Evolutionary conservation across 208 protist species (phyloP).

Genomic region (Naegleria lovaniensis): DNA sequence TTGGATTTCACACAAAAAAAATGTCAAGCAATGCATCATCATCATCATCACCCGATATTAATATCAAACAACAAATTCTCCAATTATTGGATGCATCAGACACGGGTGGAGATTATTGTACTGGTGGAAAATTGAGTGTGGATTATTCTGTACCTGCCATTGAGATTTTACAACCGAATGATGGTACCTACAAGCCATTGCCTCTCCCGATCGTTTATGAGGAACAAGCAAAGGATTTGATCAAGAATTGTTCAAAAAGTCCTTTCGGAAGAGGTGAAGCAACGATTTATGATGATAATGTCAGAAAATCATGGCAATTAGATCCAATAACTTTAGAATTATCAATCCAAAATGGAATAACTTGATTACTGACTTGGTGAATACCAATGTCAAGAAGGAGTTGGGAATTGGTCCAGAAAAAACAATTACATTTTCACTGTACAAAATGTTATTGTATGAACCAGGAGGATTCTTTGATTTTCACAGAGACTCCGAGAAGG

Average conservation of each 20-base stretch:
- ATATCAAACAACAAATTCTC: not conserved
- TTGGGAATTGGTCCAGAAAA: not conserved
- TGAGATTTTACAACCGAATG: not conserved
- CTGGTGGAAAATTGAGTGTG: not conserved
- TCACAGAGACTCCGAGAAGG: not conserved
- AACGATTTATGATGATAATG: not conserved
- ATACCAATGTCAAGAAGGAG: not conserved
- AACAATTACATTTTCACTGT: not conserved
- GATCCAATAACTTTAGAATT: not conserved
- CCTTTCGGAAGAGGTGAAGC: not conserved
- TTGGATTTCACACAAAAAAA: too few species aligned
- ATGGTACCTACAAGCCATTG: not conserved
- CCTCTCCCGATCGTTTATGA: not conserved
- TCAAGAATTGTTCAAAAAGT: not conserved
- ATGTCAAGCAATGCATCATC: too few species aligned
- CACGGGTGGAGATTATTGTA: not conserved
- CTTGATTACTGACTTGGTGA: not conserved
- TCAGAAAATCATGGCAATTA: not conserved
- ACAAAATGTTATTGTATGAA: not conserved
- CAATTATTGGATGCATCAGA: not conserved
- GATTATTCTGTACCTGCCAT: not conserved
- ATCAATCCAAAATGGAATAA: not conserved
- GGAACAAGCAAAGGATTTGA: not conserved
- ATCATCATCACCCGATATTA: too few species aligned
- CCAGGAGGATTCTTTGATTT: not conserved